These are phyloP conservation scores for Trypanosoma cruzi DNA, from an alignment of 208 protist species.

Conservation along the genomic window DNA sequence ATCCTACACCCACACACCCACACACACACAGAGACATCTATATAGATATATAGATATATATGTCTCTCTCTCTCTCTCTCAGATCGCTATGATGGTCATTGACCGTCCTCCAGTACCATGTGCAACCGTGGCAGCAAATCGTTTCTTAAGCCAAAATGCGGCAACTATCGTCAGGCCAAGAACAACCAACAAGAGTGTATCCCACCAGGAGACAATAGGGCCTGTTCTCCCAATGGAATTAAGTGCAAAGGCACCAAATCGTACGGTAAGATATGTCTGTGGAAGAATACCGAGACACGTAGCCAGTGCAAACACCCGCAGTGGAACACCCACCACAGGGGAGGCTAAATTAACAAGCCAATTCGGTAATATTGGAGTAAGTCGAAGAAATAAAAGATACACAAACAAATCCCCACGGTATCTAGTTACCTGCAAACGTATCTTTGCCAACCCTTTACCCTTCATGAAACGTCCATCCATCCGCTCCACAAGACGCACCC, in stretches of 20 bases:
- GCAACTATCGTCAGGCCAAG: conserved; percentile 42
- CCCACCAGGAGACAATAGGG: conserved; percentile 67
- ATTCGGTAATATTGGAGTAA: conserved; percentile 93
- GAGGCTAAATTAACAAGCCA: conserved; percentile 94
- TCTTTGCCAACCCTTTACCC: conserved; percentile 51
- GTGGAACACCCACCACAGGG: conserved; percentile 74
- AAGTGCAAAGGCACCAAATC: conserved; percentile 61
- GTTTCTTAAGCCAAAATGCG: conserved; percentile 18
- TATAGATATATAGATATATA: too few relatives aligned
- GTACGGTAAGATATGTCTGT: conserved; percentile 89
- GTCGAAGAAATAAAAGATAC: conserved; percentile 92
- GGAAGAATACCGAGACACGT: conserved; percentile 90
- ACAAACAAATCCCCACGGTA: conserved; percentile 79
- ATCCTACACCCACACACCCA: too few relatives aligned
- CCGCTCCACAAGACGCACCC: conserved; percentile 47
- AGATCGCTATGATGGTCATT: not conserved
- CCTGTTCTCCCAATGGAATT: conserved; percentile 6
- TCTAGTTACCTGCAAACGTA: conserved; percentile 55
- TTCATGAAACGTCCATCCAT: conserved; percentile 50
- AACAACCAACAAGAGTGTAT: conserved; percentile 65
- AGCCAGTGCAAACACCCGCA: conserved; percentile 67
- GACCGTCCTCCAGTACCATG: not conserved
- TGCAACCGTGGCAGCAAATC: not conserved
- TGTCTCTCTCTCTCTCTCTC: too few relatives aligned
- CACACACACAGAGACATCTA: too few relatives aligned